Base-by-base conservation (phyloP, 345 rosid genomes). In the Aurinia saxatilis region DNA sequence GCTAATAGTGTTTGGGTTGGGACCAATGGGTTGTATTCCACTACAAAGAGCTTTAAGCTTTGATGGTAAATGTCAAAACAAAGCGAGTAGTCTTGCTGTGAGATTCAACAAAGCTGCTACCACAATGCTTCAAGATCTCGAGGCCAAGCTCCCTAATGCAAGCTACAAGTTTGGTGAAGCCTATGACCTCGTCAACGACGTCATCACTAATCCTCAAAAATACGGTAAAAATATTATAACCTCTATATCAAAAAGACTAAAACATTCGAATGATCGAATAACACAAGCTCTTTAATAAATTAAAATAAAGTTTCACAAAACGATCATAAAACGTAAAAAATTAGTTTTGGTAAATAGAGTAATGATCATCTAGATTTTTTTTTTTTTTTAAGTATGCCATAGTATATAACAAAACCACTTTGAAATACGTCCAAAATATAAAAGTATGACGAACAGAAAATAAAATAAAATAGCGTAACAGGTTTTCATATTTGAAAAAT, bases 11-110 rank as follows among this genome's bases (percentile, higher is more conserved):
- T 89, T 89, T 51, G 98, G 98, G 25, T 72, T 92, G 45, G 97
- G 88, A 39, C 98, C 98, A 17, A 92, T 92, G 92, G 96, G 98
- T n/a, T 92, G 98, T 62, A 92, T 92, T 57, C 98, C 98, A 14
- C 86, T 92, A 0, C 98, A 92, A 75, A 87, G 98, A 81, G 91
- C 91, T 36, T 50, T 89, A 25, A 85, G 85, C 35, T 48, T 86
- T 1, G 60, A 73, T 3, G 96, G 97, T 2, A 63, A 55, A 8
- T 92, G 98, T 58, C 96, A 87, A 67, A 81, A 85, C 27, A 77
- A 69, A 58, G 78, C 95, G 2, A 92, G 91, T 60, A 82, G 75
- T 29, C 78, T 92, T 31, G 91, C 98, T 7, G 30, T 80, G 27
- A 65, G 70, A 68, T 92, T 87, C 75, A 89, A 89, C 37, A 54